Evolutionary conservation across 2,329 filamentous ascomycete species (phyloP), one percentile per base, ranked within the genome.

Genomic region (Talaromyces sp.): DNA sequence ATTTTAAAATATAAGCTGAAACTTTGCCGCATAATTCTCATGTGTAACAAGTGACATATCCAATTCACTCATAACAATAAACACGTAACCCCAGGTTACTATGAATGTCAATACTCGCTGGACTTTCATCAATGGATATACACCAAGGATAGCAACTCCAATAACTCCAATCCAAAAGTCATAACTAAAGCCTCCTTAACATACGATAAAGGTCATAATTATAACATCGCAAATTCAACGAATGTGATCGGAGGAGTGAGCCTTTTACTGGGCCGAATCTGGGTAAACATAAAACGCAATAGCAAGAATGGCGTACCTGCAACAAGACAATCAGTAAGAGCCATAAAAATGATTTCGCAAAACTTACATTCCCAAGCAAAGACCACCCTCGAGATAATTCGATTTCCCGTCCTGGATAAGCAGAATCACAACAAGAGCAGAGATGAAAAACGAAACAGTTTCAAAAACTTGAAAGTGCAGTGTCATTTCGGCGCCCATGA

Each of bases 391-490:
- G 24, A 93, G 83, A 67, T 93, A 93, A 74, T 93, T 94, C 14
- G 87, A 90, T 74, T 89, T 90, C 68, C 90, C 90, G 69, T 93
- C 90, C 70, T 90, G 87, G 50, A 92, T 88, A 2, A 89, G 74
- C 86, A 92, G 60, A 9, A 77, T 90, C 35, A 91, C 88, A 32
- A 92, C 88, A 48, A 92, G 75, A 2, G 90, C 88, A 10, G 87
- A 89, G 57, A 92, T 80, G 60, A 88, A 89, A 73, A 92, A 92
- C 0, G 88, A 85, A 46, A 92, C 86, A 0, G 89, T 91, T 77
- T 91, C 87, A 68, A 92, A 90, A 2, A 83, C 89, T 77, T 92
- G 88, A 70, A 94, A 94, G 70, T 89, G 88, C 48, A 93, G 81
- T 7, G 88, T 88, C 89, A 92, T 91, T 26, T 85, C 82, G 64